Conservation (phyloP, 2,329 filamentous ascomycete species). For the Microcera coccophila region DNA sequence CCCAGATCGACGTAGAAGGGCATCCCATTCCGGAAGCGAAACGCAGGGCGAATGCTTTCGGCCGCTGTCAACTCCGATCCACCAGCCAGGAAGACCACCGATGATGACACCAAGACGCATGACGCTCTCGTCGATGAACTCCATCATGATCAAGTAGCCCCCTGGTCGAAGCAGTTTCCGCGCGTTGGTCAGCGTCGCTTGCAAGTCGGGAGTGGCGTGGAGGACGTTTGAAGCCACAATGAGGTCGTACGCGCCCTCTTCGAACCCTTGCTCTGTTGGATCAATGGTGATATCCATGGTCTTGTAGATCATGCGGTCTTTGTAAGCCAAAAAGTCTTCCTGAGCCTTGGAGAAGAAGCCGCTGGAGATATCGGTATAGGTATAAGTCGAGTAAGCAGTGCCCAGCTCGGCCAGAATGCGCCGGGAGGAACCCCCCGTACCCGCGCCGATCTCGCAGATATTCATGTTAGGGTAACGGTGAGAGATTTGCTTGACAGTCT, state of each 20-base stretch:
- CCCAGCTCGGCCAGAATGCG: not conserved
- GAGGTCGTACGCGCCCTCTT: constrained; percentile 12
- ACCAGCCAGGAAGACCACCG: constrained; percentile 11
- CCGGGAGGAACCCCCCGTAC: not conserved
- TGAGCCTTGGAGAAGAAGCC: not conserved
- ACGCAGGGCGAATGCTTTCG: constrained; percentile 4
- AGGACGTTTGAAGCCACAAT: constrained; percentile 26
- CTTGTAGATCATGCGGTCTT: not conserved
- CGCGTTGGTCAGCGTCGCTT: constrained; percentile 18
- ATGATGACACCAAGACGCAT: not conserved
- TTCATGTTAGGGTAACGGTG: not conserved
- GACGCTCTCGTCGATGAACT: constrained; percentile 3
- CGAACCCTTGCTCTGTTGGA: constrained; percentile 8
- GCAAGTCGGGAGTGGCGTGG: constrained; percentile 26
- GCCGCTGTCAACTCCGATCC: constrained; percentile 8
- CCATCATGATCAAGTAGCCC: constrained; percentile 25
- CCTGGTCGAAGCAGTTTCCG: constrained; percentile 23
- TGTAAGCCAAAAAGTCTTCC: not conserved
- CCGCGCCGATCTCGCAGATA: not conserved
- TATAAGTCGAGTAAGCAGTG: constrained; percentile 20
- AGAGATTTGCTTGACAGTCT: not conserved
- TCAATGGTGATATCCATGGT: constrained; percentile 6
- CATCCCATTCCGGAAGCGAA: constrained; percentile 8
- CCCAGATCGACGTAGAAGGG: constrained; percentile 6
- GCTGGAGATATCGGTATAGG: constrained; percentile 2